phyloP scores from a whole-genome alignment of 805 yeast genomes.

The Metschnikowia reukaufii region DNA sequence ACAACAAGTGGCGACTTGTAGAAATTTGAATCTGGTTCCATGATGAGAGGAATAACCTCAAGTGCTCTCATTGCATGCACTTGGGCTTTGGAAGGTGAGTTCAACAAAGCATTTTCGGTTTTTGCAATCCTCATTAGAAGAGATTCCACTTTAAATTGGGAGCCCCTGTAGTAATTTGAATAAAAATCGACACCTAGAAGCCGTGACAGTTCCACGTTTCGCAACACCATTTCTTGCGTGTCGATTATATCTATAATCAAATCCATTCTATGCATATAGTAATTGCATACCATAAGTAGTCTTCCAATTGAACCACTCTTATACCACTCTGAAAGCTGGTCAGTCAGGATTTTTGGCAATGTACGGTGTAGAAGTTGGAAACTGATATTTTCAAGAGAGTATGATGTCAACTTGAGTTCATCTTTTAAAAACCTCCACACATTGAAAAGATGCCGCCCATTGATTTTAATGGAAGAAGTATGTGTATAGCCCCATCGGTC shows the following conservation, averaged over 20 bases:
- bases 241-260: slow-evolving; percentile 50
- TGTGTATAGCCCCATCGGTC: slow-evolving; percentile 83
- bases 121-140: slow-evolving; percentile 72
- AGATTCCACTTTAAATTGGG: slow-evolving; percentile 93
- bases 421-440: slow-evolving; percentile 75
- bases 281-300: slow-evolving; percentile 41
- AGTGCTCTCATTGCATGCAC: slow-evolving; percentile 84
- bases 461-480: slow-evolving; percentile 63
- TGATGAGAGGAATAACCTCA: slow-evolving; percentile 83
- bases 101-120: slow-evolving; percentile 65
- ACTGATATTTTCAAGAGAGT: slow-evolving; percentile 74
- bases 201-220: slow-evolving; percentile 80
- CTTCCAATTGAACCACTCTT: slow-evolving; percentile 37
- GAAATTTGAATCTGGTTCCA: slow-evolving; percentile 87
- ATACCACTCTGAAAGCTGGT: slow-evolving; percentile 44
- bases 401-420: slow-evolving; percentile 63
- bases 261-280: slow-evolving; percentile 46
- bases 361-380: slow-evolving; percentile 65
- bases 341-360: slow-evolving; percentile 59
- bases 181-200: slow-evolving; percentile 86
- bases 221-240: slow-evolving; percentile 63
- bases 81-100: slow-evolving; percentile 77
- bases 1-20: slow-evolving; percentile 90
- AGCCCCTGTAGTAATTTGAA: slow-evolving; percentile 86
- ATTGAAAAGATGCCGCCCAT: slow-evolving; percentile 83